These are phyloP conservation scores for Schizonepeta tenuifolia DNA, from an alignment of 257 asterid genomes.

Conservation along the genomic window DNA sequence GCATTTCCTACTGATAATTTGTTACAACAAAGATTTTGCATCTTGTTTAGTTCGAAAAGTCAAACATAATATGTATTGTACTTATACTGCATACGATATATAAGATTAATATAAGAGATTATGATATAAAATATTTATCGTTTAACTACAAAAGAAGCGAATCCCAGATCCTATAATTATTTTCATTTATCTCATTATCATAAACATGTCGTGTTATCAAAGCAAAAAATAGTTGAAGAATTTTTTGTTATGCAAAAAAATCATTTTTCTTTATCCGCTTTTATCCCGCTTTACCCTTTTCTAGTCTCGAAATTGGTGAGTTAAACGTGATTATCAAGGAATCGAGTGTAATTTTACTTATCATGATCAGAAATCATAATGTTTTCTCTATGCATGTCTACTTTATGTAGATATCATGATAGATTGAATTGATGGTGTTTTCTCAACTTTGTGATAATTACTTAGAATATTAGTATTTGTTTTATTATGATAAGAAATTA, in stretches of 20 bases:
- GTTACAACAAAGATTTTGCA: too few species aligned
- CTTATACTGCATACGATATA: too few species aligned
- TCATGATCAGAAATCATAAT: conserved; percentile 13
- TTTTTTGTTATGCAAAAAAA: neutral
- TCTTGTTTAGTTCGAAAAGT: too few species aligned
- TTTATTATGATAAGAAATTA: too few species aligned
- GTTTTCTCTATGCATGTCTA: neutral
- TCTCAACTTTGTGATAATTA: neutral
- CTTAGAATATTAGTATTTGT: neutral
- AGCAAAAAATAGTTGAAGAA: neutral
- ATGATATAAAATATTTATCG: too few species aligned
- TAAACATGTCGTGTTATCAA: neutral
- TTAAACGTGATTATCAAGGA: conserved; percentile 20
- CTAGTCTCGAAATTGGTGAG: neutral
- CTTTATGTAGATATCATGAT: conserved; percentile 7
- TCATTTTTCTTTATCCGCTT: neutral
- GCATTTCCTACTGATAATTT: too few species aligned
- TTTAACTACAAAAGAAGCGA: too few species aligned
- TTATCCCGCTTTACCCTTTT: too few species aligned
- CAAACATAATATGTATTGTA: too few species aligned
- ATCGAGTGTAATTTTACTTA: neutral
- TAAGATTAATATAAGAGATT: too few species aligned
- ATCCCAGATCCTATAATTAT: too few species aligned
- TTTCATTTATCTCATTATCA: neutral
- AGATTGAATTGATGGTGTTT: neutral